Conservation (phyloP, 2,329 filamentous ascomycete genomes). For the Apiospora rasikravindrae region DNA sequence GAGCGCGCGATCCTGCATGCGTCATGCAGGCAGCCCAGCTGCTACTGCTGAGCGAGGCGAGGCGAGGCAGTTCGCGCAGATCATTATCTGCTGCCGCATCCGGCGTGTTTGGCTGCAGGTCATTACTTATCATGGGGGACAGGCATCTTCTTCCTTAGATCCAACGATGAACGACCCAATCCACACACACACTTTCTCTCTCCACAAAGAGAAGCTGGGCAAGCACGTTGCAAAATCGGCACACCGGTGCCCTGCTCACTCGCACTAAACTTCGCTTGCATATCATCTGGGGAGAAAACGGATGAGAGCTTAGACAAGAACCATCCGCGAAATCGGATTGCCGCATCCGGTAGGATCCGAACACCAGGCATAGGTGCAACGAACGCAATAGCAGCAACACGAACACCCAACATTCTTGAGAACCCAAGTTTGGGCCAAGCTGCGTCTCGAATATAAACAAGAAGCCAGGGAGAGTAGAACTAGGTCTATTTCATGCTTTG, state of each 20-base stretch:
- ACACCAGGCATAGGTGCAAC: not conserved
- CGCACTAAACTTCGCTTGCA: not conserved
- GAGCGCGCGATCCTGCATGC: slow-evolving; percentile 7
- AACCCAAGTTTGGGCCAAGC: not conserved
- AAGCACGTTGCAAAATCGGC: not conserved
- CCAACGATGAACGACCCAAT: not conserved
- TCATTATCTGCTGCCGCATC: slow-evolving; percentile 1
- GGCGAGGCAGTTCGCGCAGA: not conserved
- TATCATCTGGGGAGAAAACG: not conserved
- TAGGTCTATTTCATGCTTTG: not conserved
- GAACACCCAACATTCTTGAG: not conserved
- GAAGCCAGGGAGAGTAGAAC: slow-evolving; percentile 1
- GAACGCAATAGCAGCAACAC: not conserved
- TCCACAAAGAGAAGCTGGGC: not conserved
- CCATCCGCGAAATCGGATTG: not conserved
- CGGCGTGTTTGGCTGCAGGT: not conserved
- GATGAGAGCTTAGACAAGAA: not conserved
- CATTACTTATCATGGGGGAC: not conserved
- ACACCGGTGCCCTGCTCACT: not conserved
- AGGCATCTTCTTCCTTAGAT: not conserved
- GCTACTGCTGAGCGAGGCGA: not conserved
- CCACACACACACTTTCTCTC: not conserved
- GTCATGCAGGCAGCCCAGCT: not conserved
- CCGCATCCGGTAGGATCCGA: not conserved
- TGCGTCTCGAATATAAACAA: not conserved